A percentile compares a stretch with the other conserved stretches of the same genome.
phyloP scores from a whole-genome alignment of 2,329 filamentous ascomycete species.

The Furcasterigmium sp. region DNA sequence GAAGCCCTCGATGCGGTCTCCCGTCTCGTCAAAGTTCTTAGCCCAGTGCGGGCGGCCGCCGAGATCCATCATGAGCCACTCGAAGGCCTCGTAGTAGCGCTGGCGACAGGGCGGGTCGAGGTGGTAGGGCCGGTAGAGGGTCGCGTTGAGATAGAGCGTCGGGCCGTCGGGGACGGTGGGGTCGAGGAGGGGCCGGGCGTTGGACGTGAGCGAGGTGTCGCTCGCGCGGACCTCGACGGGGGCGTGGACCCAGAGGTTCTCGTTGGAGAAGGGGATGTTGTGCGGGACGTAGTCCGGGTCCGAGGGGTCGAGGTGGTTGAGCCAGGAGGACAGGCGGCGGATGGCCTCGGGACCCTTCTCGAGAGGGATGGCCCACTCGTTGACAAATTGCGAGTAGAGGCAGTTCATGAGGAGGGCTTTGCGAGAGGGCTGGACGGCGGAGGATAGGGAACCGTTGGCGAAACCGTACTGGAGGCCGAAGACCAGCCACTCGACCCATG shows the following conservation, averaged over 20 bases:
- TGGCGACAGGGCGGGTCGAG: constrained; percentile 69
- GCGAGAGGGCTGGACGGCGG: constrained; percentile 75
- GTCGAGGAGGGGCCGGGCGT: constrained; percentile 53
- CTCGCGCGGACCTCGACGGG: constrained; percentile 86
- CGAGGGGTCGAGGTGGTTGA: constrained; percentile 57
- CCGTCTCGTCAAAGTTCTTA: constrained; percentile 72
- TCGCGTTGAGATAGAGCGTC: constrained; percentile 85
- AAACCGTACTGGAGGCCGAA: constrained; percentile 98
- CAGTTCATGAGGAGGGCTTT: constrained; percentile 92
- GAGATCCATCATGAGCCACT: constrained; percentile 83
- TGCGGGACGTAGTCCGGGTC: constrained; percentile 61
- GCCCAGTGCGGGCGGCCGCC: constrained; percentile 85
- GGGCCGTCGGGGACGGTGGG: constrained; percentile 63
- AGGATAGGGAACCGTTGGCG: constrained; percentile 58
- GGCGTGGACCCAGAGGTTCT: constrained; percentile 79
- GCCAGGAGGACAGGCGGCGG: constrained; percentile 76
- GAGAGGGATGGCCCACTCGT: constrained; percentile 94
- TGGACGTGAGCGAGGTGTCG: constrained; percentile 49
- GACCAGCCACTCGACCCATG: constrained; percentile 91
- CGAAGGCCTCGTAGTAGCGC: constrained; percentile 84
- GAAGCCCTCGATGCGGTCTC: constrained; percentile 56
- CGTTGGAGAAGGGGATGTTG: constrained; percentile 74
- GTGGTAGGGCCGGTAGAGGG: constrained; percentile 77
- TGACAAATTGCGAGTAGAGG: constrained; percentile 96
- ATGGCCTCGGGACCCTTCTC: constrained; percentile 83